Percentiles rank a stretch among this genome's conserved stretches.
Conservation (phyloP, 768 basidiomycete species). For the Lentinula sp. region DNA sequence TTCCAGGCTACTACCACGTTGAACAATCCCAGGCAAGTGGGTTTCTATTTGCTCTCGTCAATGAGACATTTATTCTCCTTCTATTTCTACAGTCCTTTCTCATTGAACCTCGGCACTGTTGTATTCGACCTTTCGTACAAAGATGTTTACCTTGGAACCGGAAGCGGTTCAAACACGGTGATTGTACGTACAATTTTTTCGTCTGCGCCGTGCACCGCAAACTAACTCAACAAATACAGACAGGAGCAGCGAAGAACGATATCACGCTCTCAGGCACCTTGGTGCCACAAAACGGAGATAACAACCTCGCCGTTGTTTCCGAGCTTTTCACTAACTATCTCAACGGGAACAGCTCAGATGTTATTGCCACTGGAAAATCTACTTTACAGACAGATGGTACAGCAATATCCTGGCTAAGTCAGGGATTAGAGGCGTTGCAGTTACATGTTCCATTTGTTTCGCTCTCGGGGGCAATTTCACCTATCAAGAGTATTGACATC, state of each 20-base stretch:
- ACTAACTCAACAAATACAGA: slow-evolving; percentile 25
- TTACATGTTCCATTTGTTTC: slow-evolving; percentile 59
- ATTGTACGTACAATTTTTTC: slow-evolving; percentile 34
- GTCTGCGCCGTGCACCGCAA: not conserved
- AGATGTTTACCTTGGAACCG: slow-evolving; percentile 49
- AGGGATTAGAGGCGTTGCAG: slow-evolving; percentile 50
- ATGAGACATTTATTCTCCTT: not conserved
- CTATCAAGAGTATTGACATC: slow-evolving; percentile 61
- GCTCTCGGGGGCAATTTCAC: slow-evolving; percentile 42
- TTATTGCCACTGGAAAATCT: slow-evolving; percentile 55
- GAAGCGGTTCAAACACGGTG: slow-evolving; percentile 42
- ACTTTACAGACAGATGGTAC: slow-evolving; percentile 52
- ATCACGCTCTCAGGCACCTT: slow-evolving; percentile 56
- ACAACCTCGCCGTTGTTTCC: slow-evolving; percentile 45
- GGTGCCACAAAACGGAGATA: slow-evolving; percentile 40
- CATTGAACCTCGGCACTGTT: slow-evolving; percentile 63
- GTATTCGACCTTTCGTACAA: slow-evolving; percentile 57
- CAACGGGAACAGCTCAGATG: slow-evolving; percentile 53
- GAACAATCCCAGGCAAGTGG: slow-evolving; percentile 47
- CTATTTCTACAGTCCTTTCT: slow-evolving; percentile 45
- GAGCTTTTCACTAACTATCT: slow-evolving; percentile 67
- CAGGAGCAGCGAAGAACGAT: slow-evolving; percentile 39
- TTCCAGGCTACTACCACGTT: slow-evolving; percentile 53
- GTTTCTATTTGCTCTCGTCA: not conserved
- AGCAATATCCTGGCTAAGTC: slow-evolving; percentile 60